These are phyloP conservation scores for Salvia sclarea DNA, from an alignment of 305 asterid genomes.

Conservation along the genomic window DNA sequence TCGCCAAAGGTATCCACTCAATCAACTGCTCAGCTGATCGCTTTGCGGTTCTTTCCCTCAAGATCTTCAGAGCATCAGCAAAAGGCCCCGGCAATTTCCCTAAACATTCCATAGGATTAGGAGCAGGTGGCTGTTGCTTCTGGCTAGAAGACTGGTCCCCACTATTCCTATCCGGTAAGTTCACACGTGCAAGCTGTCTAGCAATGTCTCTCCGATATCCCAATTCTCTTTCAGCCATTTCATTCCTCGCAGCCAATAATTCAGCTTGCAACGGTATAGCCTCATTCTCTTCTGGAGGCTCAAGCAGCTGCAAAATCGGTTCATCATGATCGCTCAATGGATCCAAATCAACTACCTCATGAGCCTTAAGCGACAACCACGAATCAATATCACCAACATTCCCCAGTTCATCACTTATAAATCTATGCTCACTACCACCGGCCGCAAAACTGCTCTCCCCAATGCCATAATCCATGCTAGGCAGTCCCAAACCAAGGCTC, in stretches of 20 bases:
- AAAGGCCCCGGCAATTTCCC: slow-evolving; percentile 56
- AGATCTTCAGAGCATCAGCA: slow-evolving; percentile 52
- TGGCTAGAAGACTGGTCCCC: slow-evolving; percentile 34
- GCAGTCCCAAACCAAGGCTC: slow-evolving; percentile 39
- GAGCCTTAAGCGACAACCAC: slow-evolving; percentile 48
- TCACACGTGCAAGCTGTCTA: slow-evolving; percentile 49
- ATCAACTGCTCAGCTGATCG: slow-evolving; percentile 39
- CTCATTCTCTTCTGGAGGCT: slow-evolving; percentile 28
- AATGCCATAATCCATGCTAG: slow-evolving; percentile 25
- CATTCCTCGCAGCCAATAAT: slow-evolving; percentile 6
- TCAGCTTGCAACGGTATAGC: slow-evolving; percentile 22
- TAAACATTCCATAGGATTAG: slow-evolving; percentile 38
- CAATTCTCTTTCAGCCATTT: slow-evolving; percentile 17
- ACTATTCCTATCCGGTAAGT: slow-evolving; percentile 22
- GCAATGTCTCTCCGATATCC: slow-evolving; percentile 37
- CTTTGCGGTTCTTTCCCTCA: slow-evolving; percentile 44
- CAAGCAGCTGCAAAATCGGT: neutral
- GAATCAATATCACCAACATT: slow-evolving; percentile 42
- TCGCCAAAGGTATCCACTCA: slow-evolving; percentile 51
- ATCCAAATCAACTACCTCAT: slow-evolving; percentile 33
- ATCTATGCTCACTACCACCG: slow-evolving; percentile 43
- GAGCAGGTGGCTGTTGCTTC: slow-evolving; percentile 37
- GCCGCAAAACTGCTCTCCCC: slow-evolving; percentile 38
- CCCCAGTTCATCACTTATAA: slow-evolving; percentile 53
- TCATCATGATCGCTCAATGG: slow-evolving; percentile 28